Evolutionary conservation across 2,329 filamentous ascomycete genomes (phyloP).

Genomic region (Ceratocystis eucalypticola): DNA sequence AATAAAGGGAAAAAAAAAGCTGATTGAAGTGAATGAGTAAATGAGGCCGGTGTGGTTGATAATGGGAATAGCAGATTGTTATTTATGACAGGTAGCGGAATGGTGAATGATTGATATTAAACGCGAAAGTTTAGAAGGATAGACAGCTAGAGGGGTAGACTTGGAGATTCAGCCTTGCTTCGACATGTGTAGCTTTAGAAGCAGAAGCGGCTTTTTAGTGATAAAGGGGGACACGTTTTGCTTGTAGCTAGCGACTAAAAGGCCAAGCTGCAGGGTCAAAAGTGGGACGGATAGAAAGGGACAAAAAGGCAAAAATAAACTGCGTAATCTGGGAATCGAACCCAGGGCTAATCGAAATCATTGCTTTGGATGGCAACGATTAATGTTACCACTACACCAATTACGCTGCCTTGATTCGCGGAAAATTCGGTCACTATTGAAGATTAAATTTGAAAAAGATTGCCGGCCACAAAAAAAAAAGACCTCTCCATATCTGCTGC

Average conservation of each 20-base stretch:
- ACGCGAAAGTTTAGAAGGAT: background rate
- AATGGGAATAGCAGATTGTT: background rate
- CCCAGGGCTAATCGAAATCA: conserved; percentile 4
- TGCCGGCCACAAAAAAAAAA: background rate
- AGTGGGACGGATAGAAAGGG: background rate
- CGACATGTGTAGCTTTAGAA: background rate
- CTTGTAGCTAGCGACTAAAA: background rate
- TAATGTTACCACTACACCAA: conserved; percentile 5
- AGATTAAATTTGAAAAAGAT: background rate
- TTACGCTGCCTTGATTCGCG: background rate
- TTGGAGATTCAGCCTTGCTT: conserved; percentile 5
- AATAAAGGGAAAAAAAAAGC: conserved; percentile 4
- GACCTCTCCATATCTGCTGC: too few relatives aligned
- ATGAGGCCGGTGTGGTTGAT: background rate
- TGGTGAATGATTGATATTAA: background rate
- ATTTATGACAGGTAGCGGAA: background rate
- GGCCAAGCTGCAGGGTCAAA: background rate
- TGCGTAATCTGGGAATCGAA: conserved; percentile 4
- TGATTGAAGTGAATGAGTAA: background rate
- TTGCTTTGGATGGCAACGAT: background rate
- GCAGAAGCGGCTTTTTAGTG: too few relatives aligned
- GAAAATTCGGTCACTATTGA: background rate
- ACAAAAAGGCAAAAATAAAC: background rate
- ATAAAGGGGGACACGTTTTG: conserved; percentile 6
- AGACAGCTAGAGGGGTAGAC: conserved; percentile 6